Base-by-base conservation (phyloP, 164 flowering plant species). In the Annona cherimola region DNA sequence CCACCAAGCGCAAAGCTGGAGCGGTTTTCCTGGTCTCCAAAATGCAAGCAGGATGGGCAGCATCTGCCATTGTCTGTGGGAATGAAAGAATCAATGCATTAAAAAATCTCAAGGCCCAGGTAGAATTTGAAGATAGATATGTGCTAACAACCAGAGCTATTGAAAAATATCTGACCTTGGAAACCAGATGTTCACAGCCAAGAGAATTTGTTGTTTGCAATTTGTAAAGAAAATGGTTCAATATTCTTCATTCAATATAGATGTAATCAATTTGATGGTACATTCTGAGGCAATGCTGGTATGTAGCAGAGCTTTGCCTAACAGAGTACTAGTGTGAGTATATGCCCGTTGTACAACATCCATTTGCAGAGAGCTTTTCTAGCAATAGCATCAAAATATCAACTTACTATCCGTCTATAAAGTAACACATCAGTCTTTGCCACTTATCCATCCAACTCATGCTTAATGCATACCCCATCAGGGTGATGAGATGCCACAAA, bases 1-100 rank as follows among this genome's bases (percentile, higher is more conserved):
- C 98, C 87, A 93, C 96, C 88, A 93, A 83, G 69, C 98, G 98
- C 80, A 95, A 78, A 75, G 93, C 93, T 64, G 99, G 99, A 78
- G 98, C 98, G 74, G 99, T 93, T 84, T 95, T 95, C 81, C 99
- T 85, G 5, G 98, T 95, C 86, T 95, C 99, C 68, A 93, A 79
- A 62, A 95, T 89, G 76, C 46, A 70, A 46, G 99, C 98, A 76
- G 97, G 99, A 26, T 72, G 45, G 75, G 99, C 97, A 80, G 94
- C 94, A 81, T 89, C 88, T 69, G 94, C 94, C 99, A 95, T 95
- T 69, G 87, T 88, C 99, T 95, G 80, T 75, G 82, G 60, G 45
- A 76, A 81, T 45, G 66, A 70, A 41, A 41, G 54, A 43, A 18
- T 18, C 39, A 5, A 18, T 19, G 9, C 26, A 66, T 43, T 66